Evolutionary conservation across 345 rosid species (phyloP), one percentile per base, ranked within the genome.

Genomic region (Balakata baccata): DNA sequence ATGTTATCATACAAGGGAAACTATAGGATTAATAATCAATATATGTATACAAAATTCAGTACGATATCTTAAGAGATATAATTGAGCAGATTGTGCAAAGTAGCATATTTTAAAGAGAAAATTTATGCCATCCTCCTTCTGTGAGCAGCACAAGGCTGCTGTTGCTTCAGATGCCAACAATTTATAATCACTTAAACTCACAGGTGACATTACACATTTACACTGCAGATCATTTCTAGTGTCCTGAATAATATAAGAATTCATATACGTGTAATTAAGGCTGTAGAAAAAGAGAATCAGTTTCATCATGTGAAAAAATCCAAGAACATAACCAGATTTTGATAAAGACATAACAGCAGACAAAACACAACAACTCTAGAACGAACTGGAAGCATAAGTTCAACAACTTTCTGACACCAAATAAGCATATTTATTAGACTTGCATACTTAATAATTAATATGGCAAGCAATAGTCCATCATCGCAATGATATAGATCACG

Each of bases 401-500:
- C 11, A 62, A 37, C 46, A 61, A 61, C 29, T 12, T 62, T 16
- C 16, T 13, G 46, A 38, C 34, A 62, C 22, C 46, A 37, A 62
- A 16, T 20, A 23, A 3, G 37, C 6, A 37, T n/a, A 62, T 62
- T 38, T 38, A 3, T 5, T 7, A 16, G 46, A 62, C 66, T 38
- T 62, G 11, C n/a, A 62, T 62, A 37, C 37, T 62, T 62, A 65
- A 62, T 62, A 37, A 37, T 62, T 62, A 65, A 11, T 11, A n/a
- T 43, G 3, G 11, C 18, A 49, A 11, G 22, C 34, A 45, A 43
- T 62, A 9, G 34, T 41, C 25, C 22, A 41, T 4, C 4, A 63
- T 3, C 6, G 16, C 9, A 4, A 63, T 14, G 20, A 62, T 4
- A 7, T 10, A 23, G 23, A 34, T 60, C 8, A 60, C 10, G 34